These are phyloP conservation scores for Aethionema arabicum DNA, from an alignment of 345 rosid species.

Conservation along the genomic window DNA sequence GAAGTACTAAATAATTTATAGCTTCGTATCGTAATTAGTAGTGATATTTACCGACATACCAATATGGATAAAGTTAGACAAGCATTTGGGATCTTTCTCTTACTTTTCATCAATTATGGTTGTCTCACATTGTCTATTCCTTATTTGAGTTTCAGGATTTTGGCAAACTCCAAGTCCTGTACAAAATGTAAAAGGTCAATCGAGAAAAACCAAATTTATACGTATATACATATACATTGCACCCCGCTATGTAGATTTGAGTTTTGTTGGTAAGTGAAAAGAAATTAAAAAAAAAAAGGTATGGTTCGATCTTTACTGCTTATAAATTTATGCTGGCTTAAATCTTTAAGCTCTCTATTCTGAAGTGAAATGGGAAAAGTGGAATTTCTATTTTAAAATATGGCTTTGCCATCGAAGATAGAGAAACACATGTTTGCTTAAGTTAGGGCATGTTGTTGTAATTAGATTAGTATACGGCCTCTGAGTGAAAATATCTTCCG, in stretches of 20 bases:
- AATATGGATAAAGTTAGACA: too few relatives aligned
- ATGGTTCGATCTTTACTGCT: slow-evolving; percentile 2
- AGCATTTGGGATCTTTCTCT: too few relatives aligned
- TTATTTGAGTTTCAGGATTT: slow-evolving; percentile 47
- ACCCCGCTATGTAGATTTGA: slow-evolving; percentile 80
- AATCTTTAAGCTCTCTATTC: neutral
- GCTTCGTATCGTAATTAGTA: too few relatives aligned
- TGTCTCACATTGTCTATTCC: slow-evolving; percentile 8
- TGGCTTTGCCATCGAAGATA: neutral
- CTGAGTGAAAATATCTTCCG: too few relatives aligned
- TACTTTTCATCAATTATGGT: slow-evolving; percentile 6
- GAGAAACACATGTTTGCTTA: neutral
- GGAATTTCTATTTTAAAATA: neutral
- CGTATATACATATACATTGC: slow-evolving; percentile 91
- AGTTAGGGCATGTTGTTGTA: too few relatives aligned
- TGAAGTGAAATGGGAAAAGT: slow-evolving; percentile 2
- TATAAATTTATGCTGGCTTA: neutral
- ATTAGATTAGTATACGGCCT: too few relatives aligned
- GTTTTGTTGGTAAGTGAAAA: slow-evolving; percentile 64
- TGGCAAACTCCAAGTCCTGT: slow-evolving; percentile 81
- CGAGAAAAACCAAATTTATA: slow-evolving; percentile 83
- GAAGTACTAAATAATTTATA: too few relatives aligned
- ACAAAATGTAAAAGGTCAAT: slow-evolving; percentile 79
- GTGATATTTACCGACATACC: too few relatives aligned
- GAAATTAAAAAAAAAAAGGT: slow-evolving; percentile 1